A percentile compares a stretch with the other conserved stretches of the same genome.
phyloP scores from a whole-genome alignment of 78 protist genomes.

The Guillardia theta region DNA sequence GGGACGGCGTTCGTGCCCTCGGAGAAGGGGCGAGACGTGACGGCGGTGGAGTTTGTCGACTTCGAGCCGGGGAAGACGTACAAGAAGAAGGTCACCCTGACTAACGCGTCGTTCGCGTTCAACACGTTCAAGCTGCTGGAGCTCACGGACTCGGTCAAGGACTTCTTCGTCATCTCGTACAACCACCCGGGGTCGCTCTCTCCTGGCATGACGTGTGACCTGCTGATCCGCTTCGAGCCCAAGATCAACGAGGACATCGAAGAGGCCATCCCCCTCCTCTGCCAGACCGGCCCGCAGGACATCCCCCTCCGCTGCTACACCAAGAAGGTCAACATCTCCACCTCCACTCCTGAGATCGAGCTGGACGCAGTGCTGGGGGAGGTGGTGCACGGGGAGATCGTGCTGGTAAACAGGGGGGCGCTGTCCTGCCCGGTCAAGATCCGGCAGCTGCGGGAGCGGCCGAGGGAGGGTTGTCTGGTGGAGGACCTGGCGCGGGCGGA shows the following conservation, averaged over 20 bases:
- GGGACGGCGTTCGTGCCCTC: neutral
- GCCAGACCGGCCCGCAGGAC: constrained; percentile 41
- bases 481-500: constrained; percentile 26
- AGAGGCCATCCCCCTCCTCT: constrained; percentile 10
- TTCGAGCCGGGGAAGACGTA: neutral
- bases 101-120: neutral
- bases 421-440: neutral
- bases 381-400: neutral
- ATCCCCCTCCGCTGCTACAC: constrained; percentile 33
- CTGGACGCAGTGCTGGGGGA: neutral
- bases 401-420: neutral
- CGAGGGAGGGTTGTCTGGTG: neutral
- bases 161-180: constrained; percentile 5
- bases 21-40: neutral
- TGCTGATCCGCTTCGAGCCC: neutral
- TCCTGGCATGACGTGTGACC: neutral
- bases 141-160: neutral
- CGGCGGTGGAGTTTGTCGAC: neutral
- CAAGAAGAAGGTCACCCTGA: constrained; percentile 19
- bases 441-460: neutral
- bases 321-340: neutral
- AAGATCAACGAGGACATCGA: neutral
- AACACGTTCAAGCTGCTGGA: constrained; percentile 23
- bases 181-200: neutral
- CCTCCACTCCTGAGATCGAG: neutral